Evolutionary conservation across 345 rosid genomes (phyloP).

Genomic region (Acer negundo): DNA sequence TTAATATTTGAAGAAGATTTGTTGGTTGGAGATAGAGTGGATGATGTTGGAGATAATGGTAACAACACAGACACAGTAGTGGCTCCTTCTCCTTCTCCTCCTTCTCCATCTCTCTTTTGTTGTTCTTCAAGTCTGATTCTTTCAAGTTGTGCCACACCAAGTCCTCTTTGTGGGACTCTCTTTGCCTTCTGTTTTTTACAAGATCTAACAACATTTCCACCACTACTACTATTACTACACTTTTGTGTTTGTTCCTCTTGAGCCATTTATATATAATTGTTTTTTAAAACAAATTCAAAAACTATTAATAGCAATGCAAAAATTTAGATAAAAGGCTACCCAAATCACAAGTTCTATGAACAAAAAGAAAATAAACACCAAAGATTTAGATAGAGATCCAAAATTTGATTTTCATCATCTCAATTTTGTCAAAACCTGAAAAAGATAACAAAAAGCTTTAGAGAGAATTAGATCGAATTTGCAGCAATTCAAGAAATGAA

Average conservation of each 20-base stretch:
- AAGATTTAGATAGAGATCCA: slow-evolving; percentile 19
- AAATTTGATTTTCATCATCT: slow-evolving; percentile 11
- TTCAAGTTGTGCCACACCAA: slow-evolving; percentile 74
- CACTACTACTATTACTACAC: slow-evolving; percentile 28
- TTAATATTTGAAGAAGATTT: slow-evolving; percentile 16
- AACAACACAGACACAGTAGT: background rate
- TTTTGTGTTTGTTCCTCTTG: slow-evolving; percentile 45
- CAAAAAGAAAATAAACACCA: slow-evolving; percentile 7
- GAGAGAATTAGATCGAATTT: slow-evolving; percentile 5
- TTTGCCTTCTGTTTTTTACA: slow-evolving; percentile 47
- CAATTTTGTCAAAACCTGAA: no score
- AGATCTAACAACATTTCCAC: slow-evolving; percentile 28
- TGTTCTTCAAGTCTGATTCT: slow-evolving; percentile 62
- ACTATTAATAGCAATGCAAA: no score
- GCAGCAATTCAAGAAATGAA: slow-evolving; percentile 9
- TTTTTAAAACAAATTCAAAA: no score
- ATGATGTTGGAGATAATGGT: slow-evolving; percentile 12
- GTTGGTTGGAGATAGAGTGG: slow-evolving; percentile 16
- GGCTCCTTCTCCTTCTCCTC: background rate
- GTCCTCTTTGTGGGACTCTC: slow-evolving; percentile 66
- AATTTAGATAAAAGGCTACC: no score
- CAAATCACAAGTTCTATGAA: background rate
- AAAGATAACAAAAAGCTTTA: background rate
- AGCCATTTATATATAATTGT: slow-evolving; percentile 28
- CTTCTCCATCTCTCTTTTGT: slow-evolving; percentile 36